Conservation (phyloP, 768 basidiomycete species). For the Clavulina sp. region DNA sequence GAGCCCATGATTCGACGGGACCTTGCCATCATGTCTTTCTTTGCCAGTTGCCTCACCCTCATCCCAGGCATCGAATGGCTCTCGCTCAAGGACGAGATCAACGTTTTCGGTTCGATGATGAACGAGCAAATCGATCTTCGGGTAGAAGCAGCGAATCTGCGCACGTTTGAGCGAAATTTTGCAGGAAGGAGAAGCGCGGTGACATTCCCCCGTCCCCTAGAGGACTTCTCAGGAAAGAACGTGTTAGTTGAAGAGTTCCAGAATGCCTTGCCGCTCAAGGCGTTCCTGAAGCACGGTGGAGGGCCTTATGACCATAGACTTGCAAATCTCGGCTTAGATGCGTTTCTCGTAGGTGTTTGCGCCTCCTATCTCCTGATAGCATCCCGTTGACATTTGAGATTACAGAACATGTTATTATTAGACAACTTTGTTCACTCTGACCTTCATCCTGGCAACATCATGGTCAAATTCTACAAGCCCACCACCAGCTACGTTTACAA, state of each 20-base stretch:
- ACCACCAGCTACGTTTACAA: slow-evolving; percentile 45
- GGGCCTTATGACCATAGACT: slow-evolving; percentile 81
- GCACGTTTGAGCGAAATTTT: slow-evolving; percentile 77
- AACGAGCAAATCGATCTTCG: slow-evolving; percentile 80
- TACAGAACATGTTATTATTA: slow-evolving; percentile 87
- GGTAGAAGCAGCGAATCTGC: slow-evolving; percentile 76
- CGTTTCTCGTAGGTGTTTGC: slow-evolving; percentile 57
- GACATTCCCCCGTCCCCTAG: slow-evolving; percentile 77
- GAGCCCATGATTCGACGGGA: slow-evolving; percentile 70
- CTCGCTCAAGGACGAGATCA: slow-evolving; percentile 86
- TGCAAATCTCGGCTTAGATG: slow-evolving; percentile 85
- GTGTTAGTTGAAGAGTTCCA: slow-evolving; percentile 86
- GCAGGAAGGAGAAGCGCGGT: slow-evolving; percentile 52
- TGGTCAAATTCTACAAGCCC: slow-evolving; percentile 88
- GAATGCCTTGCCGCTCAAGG: slow-evolving; percentile 77
- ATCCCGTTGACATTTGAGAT: slow-evolving; percentile 2
- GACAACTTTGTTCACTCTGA: slow-evolving; percentile 96
- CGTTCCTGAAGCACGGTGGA: slow-evolving; percentile 75
- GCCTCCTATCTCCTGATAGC: background rate
- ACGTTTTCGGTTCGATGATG: slow-evolving; percentile 95
- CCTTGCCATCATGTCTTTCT: slow-evolving; percentile 88
- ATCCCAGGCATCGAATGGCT: slow-evolving; percentile 94
- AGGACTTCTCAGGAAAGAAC: slow-evolving; percentile 62
- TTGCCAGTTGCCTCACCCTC: slow-evolving; percentile 57
- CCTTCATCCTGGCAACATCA: slow-evolving; percentile 87